Conservation (phyloP, 2,329 filamentous ascomycete genomes). For the Fusarium sulawesiense region DNA sequence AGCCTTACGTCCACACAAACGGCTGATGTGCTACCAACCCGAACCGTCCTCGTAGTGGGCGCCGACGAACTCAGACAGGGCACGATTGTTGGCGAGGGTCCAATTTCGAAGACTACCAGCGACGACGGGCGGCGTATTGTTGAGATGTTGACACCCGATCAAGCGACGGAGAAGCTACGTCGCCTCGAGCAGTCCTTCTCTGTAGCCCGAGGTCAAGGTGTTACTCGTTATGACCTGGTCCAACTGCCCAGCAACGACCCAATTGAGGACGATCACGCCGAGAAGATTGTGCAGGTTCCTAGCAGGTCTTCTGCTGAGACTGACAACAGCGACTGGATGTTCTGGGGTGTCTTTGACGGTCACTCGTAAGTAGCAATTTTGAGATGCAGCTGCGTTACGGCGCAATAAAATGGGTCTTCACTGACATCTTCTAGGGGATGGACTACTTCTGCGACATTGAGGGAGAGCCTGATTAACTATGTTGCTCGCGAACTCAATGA, state of each 20-base stretch:
- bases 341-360: constrained; percentile 99
- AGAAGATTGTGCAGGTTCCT: constrained; percentile 95
- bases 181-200: constrained; percentile 92
- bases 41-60: constrained; percentile 85
- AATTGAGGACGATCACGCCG: constrained; percentile 97
- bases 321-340: constrained; percentile 93
- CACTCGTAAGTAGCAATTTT: constrained; percentile 75
- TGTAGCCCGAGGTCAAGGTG: constrained; percentile 88
- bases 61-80: constrained; percentile 91
- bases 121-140: constrained; percentile 86
- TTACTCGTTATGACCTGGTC: constrained; percentile 93
- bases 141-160: constrained; percentile 96
- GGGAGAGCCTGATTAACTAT: constrained; percentile 90
- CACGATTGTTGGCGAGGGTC: constrained; percentile 84
- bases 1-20: constrained; percentile 57
- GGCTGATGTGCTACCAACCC: constrained; percentile 61
- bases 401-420: background rate
- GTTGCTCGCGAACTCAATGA: constrained; percentile 93
- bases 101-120: constrained; percentile 88
- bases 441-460: constrained; percentile 96
- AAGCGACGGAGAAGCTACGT: constrained; percentile 89
- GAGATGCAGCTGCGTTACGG: background rate
- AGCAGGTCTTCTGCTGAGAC: constrained; percentile 60
- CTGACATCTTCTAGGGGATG: constrained; percentile 73
- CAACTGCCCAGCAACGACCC: constrained; percentile 97